phyloP scores from a whole-genome alignment of 805 yeast species.

The Metschnikowia colocasiae region DNA sequence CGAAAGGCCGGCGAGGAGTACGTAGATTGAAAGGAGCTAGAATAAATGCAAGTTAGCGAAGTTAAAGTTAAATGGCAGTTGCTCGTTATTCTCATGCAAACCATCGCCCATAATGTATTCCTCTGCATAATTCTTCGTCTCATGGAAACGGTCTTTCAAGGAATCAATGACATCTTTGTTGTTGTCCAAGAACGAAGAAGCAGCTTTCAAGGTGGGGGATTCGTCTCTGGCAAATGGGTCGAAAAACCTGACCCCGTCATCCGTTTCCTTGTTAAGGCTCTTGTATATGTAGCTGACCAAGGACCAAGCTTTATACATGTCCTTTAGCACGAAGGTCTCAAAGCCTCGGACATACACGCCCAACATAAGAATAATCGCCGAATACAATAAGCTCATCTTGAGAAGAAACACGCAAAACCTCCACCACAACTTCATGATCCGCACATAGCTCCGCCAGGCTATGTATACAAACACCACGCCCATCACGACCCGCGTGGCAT shows the following conservation, averaged over 20 bases:
- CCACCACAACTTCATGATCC: constrained; percentile 15
- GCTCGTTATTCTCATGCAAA: constrained; percentile 1
- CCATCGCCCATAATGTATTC: neutral
- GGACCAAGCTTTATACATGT: constrained; percentile 1
- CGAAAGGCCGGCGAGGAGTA: too few relatives aligned
- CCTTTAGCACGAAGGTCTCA: constrained; percentile 10
- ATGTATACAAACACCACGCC: constrained; percentile 9
- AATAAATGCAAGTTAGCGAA: neutral
- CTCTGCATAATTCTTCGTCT: neutral
- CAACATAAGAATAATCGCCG: neutral
- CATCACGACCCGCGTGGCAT: constrained; percentile 6
- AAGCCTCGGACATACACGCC: constrained; percentile 13
- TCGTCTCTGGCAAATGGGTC: neutral
- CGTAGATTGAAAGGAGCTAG: neutral
- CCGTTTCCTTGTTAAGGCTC: too few relatives aligned
- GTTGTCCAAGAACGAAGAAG: neutral
- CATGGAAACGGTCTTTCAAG: neutral
- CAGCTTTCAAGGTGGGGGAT: neutral
- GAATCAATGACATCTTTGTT: neutral
- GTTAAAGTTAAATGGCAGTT: neutral
- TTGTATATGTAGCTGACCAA: neutral
- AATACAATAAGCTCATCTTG: constrained; percentile 6
- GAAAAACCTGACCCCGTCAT: neutral
- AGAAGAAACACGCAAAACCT: constrained; percentile 6
- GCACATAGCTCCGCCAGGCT: constrained; percentile 7